Conservation (phyloP, 257 asterid species). For the Solanum etuberosum region DNA sequence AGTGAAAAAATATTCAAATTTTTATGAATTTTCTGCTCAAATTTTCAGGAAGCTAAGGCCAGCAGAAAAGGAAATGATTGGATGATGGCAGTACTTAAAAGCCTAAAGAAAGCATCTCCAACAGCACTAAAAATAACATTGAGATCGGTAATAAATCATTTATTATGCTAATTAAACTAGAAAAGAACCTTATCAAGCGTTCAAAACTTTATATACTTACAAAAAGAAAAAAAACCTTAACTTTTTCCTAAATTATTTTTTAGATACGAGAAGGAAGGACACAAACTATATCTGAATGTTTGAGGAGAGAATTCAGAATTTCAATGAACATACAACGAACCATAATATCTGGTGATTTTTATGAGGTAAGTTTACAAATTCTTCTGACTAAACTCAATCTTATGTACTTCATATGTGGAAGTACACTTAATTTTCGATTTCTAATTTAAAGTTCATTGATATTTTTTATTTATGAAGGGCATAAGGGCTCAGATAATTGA, state of each 20-base stretch:
- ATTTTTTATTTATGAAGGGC: neutral
- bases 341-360: conserved; percentile 56
- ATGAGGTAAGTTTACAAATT: conserved; percentile 42
- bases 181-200: neutral
- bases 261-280: conserved; percentile 79
- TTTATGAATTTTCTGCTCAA: no score
- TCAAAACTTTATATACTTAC: neutral
- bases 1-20: no score
- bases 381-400: neutral
- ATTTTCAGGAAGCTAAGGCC: neutral
- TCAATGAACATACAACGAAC: conserved; percentile 59
- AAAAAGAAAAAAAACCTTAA: neutral
- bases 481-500: neutral
- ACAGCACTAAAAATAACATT: neutral
- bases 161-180: no score
- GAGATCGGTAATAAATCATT: neutral
- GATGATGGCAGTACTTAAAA: neutral
- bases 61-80: neutral
- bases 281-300: conserved; percentile 55
- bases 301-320: conserved; percentile 75
- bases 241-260: neutral
- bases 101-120: neutral
- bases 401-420: neutral
- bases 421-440: no score
- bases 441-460: neutral